Evolutionary conservation across 257 asterid genomes (phyloP).

Genomic region (Solanum verrucosum): DNA sequence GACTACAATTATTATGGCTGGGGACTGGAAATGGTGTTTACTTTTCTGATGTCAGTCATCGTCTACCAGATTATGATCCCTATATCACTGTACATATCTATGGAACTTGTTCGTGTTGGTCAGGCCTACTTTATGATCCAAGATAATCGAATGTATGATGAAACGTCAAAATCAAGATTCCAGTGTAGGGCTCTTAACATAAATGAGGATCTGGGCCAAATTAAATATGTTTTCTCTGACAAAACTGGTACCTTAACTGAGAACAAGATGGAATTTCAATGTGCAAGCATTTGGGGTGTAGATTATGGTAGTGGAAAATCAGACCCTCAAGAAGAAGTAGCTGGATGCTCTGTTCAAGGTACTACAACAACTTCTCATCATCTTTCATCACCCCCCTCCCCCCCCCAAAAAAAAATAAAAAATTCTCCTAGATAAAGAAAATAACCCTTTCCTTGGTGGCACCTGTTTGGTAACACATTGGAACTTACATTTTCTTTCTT

Average conservation of each 20-base stretch:
- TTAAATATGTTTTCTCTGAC: slow-evolving; percentile 90
- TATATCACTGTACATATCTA: slow-evolving; percentile 87
- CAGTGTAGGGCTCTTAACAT: slow-evolving; percentile 96
- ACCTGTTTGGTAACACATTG: background rate
- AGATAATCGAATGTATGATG: slow-evolving; percentile 60
- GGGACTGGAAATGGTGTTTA: slow-evolving; percentile 85
- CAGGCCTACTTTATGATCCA: slow-evolving; percentile 95
- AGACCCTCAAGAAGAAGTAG: slow-evolving; percentile 31
- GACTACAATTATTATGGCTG: slow-evolving; percentile 78
- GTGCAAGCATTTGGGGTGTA: slow-evolving; percentile 84
- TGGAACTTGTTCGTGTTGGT: slow-evolving; percentile 99
- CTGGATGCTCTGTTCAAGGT: slow-evolving; percentile 55
- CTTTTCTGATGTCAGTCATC: slow-evolving; percentile 85
- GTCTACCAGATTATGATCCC: slow-evolving; percentile 98
- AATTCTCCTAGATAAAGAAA: background rate
- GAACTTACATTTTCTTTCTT: slow-evolving; percentile 1
- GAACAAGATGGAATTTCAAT: slow-evolving; percentile 97
- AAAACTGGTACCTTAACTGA: slow-evolving; percentile 97
- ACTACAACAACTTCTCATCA: slow-evolving; percentile 1
- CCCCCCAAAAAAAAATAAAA: background rate
- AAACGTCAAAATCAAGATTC: slow-evolving; percentile 68
- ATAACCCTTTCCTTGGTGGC: background rate
- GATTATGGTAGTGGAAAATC: slow-evolving; percentile 40
- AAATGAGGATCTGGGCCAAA: slow-evolving; percentile 98
- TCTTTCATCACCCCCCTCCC: background rate